A percentile compares a stretch with the other conserved stretches of the same genome.
Conservation (phyloP, 2,329 filamentous ascomycete species). For the Neopestalotiopsis rosae region DNA sequence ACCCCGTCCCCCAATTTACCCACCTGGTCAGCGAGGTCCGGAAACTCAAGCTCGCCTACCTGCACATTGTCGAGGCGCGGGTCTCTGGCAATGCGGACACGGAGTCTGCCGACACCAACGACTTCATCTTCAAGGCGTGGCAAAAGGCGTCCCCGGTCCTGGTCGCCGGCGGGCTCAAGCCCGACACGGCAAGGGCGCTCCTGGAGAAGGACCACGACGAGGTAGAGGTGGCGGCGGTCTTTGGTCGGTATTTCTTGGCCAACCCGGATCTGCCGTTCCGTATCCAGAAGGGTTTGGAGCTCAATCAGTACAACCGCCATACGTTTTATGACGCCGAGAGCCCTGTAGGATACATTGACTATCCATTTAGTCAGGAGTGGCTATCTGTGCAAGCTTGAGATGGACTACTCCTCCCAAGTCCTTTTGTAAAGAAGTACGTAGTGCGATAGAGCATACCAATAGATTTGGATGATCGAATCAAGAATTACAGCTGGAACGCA, state of each 20-base stretch:
- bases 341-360: constrained; percentile 43
- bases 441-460: not conserved
- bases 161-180: constrained; percentile 40
- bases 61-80: constrained; percentile 66
- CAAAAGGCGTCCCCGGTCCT: constrained; percentile 32
- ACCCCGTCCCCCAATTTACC: constrained; percentile 68
- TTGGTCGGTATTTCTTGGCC: constrained; percentile 38
- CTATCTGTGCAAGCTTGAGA: not conserved
- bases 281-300: constrained; percentile 30
- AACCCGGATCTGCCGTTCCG: constrained; percentile 37
- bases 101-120: constrained; percentile 39
- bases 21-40: constrained; percentile 59
- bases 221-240: constrained; percentile 39
- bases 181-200: constrained; percentile 28
- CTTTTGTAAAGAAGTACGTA: not conserved
- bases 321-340: constrained; percentile 28
- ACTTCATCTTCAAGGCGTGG: constrained; percentile 43
- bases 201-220: constrained; percentile 37
- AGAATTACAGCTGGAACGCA: too few relatives aligned
- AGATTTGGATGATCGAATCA: not conserved
- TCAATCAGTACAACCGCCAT: constrained; percentile 31
- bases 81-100: constrained; percentile 48
- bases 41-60: constrained; percentile 60
- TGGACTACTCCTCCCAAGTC: not conserved
- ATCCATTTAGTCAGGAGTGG: constrained; percentile 37